Base-by-base conservation (phyloP, 352 stramenopile species). In the Globisporangium camurandrum region DNA sequence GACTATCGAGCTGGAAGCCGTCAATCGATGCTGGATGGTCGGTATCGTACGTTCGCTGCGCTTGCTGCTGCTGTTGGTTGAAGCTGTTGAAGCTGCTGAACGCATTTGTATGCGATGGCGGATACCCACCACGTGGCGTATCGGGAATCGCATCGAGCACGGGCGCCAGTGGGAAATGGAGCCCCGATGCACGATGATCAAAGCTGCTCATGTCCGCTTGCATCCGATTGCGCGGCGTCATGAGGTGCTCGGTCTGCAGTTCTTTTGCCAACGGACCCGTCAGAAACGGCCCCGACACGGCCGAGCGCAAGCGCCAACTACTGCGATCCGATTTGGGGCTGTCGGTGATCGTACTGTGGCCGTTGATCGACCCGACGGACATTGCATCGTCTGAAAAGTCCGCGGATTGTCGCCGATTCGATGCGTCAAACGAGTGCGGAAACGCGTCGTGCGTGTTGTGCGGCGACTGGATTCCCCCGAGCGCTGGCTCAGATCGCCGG, bases 261-360 rank as follows among this genome's bases (percentile, higher is more conserved):
- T 75, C 66, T 11, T 61, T 57, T 6, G 62, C 62, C n/a, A 75
- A 40, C 10, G 66, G 66, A 24, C 66, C 66, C 6, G 66, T 75
- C 23, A 75, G 49, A 24, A 75, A 75, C 23, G 66, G 66, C 0
- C 66, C 66, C 0, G 49, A 30, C 9, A 71, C 66, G 11, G 59
- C 55, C 10, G 66, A 67, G 43, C 57, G 54, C n/a, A 59, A 38
- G 17, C 53, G 53, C 53, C 53, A 59, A 44, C 57, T 68, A 10
- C 56, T 56, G 33, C 62, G 67, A 39, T 71, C 62, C 28, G 54
- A 64, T 31, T 67, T 62, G 22, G 66, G 66, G 42, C 66, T 75
- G 23, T 71, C 61, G n/a, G n/a, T n/a, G 30, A 34, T 8, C 8
- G 8, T 12, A n/a, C 41, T 55, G 12, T 38, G 45, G 20, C 46